Percentiles rank a stretch among this genome's conserved stretches.
phyloP scores from a whole-genome alignment of 129 eudicot species.

The Tanacetum coccineum region DNA sequence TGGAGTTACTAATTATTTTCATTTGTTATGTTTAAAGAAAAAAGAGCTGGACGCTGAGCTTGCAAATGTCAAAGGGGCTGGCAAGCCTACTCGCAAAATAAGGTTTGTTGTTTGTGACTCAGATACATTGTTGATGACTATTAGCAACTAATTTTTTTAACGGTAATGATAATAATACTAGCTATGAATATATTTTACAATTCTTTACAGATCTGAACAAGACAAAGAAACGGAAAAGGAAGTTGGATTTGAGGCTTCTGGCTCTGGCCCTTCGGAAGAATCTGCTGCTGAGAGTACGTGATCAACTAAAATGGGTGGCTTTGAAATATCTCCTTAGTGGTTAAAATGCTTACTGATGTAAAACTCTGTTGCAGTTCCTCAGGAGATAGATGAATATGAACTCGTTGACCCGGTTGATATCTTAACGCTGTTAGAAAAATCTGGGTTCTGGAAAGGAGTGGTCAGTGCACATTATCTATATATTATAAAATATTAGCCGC shows the following conservation, averaged over 20 bases:
- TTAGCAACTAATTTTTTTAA: too few relatives aligned
- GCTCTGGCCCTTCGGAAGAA: conserved; percentile 80
- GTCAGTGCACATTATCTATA: conserved; percentile 41
- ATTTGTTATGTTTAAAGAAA: conserved; percentile 44
- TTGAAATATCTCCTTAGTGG: not conserved
- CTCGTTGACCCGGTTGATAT: conserved; percentile 99
- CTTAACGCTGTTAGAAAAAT: conserved; percentile 87
- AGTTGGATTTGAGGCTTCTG: conserved; percentile 61
- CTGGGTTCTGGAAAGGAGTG: conserved; percentile 99
- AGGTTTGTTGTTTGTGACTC: conserved; percentile 39
- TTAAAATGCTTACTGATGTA: conserved; percentile 18
- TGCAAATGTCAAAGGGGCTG: conserved; percentile 74
- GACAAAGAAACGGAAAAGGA: conserved; percentile 96
- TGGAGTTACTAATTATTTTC: too few relatives aligned
- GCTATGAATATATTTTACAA: not conserved
- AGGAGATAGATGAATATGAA: conserved; percentile 96
- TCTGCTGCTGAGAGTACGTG: conserved; percentile 70
- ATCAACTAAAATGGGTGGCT: conserved; percentile 4
- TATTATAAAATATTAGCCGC: not conserved
- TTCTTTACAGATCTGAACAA: conserved; percentile 78
- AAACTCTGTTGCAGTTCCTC: conserved; percentile 61
- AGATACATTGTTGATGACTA: too few relatives aligned
- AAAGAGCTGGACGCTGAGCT: conserved; percentile 99
- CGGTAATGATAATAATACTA: not conserved
- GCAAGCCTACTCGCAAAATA: conserved; percentile 90